Base-by-base conservation (phyloP, 2,329 filamentous ascomycete genomes). In the Chaetomium olivaceum region DNA sequence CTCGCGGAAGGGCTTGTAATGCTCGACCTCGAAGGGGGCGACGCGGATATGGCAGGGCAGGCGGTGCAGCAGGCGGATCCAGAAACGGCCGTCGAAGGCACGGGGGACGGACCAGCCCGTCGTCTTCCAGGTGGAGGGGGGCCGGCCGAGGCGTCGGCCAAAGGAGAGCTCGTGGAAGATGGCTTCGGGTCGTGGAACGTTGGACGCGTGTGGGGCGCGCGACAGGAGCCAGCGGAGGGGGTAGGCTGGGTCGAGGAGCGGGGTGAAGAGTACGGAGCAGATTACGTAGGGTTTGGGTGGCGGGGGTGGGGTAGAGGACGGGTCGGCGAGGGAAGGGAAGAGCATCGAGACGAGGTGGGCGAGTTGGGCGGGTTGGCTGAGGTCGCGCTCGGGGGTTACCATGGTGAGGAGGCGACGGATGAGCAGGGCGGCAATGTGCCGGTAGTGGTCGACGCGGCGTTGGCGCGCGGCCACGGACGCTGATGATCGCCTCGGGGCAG, bases 31-130 rank as follows among this genome's bases (percentile, higher is more conserved):
- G 69, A 84, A 82, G 0, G 85, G 85, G 39, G 77, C 78, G 2
- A 87, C 68, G 21, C 77, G 73, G 19, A 84, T 75, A 16, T 74
- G 73, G 58, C 77, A 77, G 3, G 79, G 79, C 7, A 81, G 75
- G 5, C 80, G 79, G 56, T 80, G 76, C 23, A 76, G 75, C 11
- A 87, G 63, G 19, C 81, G 79, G 19, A 89, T 75, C 87, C 87
- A 90, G 75, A 83, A 89, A 2, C 87, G 84, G 0, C 85, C 84
- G 73, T 90, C 87, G 77, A 82, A 90, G 62, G 83, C 73, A 56
- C 70, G 66, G 76, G 79, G 80, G 1, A 60, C 67, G 43, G 63
- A 66, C 77, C 76, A 78, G 3, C n/a, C 4, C 1, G 70, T 65
- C 74, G 75, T 75, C 8, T 67, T 66, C 74, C 74, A 76, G 2